Conservation (phyloP, 164 flowering plant species). For the Nymphaea thermarum region DNA sequence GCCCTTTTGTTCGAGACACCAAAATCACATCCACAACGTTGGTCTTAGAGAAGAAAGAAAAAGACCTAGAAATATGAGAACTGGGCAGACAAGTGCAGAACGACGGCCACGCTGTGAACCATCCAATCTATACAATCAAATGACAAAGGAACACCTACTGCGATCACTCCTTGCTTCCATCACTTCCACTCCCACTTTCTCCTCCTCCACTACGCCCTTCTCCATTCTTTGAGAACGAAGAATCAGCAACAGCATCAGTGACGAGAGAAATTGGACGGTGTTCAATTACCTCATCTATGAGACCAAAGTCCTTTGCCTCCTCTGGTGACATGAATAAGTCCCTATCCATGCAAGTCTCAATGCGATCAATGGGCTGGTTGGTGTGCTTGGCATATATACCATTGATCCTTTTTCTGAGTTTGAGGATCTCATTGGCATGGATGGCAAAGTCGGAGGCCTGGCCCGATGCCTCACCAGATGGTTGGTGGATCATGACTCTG, state of each 20-base stretch:
- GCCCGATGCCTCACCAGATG: constrained; percentile 87
- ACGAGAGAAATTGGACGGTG: constrained; percentile 70
- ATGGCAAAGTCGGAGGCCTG: constrained; percentile 83
- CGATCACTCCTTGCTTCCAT: constrained; percentile 21
- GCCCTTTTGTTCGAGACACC: no score
- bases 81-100: no score
- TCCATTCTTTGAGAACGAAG: background rate
- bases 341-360: constrained; percentile 80
- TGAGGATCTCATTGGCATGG: constrained; percentile 77
- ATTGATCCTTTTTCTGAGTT: constrained; percentile 69
- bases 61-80: no score
- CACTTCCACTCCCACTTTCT: constrained; percentile 17
- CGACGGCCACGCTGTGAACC: no score
- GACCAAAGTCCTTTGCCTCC: constrained; percentile 91
- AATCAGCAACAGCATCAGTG: constrained; percentile 51
- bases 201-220: constrained; percentile 13
- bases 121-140: no score
- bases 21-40: no score
- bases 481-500: constrained; percentile 92
- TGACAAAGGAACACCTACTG: constrained; percentile 5
- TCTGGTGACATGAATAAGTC: constrained; percentile 89
- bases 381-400: constrained; percentile 74
- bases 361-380: constrained; percentile 50
- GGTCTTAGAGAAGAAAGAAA: no score
- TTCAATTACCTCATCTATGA: constrained; percentile 86